Conservation (phyloP, 768 basidiomycete genomes). For the Mycena latifolia region DNA sequence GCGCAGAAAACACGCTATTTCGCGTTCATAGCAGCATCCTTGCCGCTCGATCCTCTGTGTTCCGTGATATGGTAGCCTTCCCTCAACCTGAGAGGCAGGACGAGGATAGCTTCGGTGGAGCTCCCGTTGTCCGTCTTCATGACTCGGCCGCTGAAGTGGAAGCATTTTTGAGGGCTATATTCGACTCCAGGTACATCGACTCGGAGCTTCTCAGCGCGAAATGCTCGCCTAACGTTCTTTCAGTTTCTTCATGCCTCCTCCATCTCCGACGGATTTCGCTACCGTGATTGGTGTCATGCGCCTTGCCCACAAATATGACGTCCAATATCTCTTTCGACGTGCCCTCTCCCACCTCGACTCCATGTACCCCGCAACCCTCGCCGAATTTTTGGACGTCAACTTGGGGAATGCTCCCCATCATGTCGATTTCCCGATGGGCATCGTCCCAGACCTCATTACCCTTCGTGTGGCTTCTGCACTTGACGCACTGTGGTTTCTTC, state of each 20-base stretch:
- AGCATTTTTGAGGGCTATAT: constrained; percentile 3
- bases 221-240: not conserved
- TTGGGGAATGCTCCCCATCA: not conserved
- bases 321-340: constrained; percentile 4
- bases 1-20: constrained; percentile 1
- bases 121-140: not conserved
- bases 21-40: constrained; percentile 1
- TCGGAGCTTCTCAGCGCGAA: not conserved
- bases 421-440: not conserved
- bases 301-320: constrained; percentile 11
- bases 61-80: constrained; percentile 5
- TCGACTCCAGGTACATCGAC: constrained; percentile 4
- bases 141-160: constrained; percentile 1
- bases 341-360: constrained; percentile 1
- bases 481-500: not conserved
- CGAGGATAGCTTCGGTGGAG: not conserved
- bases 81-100: not conserved
- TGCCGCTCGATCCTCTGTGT: not conserved
- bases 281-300: constrained; percentile 3
- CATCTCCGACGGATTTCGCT: not conserved
- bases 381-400: not conserved
- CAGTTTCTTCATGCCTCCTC: constrained; percentile 9
- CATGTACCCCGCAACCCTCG: not conserved
- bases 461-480: not conserved
- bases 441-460: not conserved